These are phyloP conservation scores for Panaeolus cyanescens DNA, from an alignment of 768 basidiomycete genomes.

Conservation along the genomic window DNA sequence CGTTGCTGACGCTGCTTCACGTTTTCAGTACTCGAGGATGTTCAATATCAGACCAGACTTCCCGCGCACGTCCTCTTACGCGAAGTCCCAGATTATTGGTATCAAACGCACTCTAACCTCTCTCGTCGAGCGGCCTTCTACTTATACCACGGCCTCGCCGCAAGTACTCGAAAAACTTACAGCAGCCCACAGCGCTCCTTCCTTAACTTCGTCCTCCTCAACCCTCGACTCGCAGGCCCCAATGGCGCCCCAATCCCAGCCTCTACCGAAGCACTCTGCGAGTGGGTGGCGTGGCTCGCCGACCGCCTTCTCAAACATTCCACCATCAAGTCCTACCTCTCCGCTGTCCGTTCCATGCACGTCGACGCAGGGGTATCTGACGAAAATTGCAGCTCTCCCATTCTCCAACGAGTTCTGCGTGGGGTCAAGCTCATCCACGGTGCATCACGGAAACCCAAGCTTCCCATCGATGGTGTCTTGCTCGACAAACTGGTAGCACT, in stretches of 20 bases:
- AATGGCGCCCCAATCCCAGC: constrained; percentile 15
- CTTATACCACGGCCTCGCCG: constrained; percentile 31
- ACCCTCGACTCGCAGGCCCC: constrained; percentile 13
- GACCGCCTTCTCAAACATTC: constrained; percentile 15
- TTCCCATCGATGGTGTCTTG: no score
- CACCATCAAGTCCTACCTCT: constrained; percentile 28
- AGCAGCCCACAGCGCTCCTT: constrained; percentile 23
- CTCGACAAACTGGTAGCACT: no score
- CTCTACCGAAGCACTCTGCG: constrained; percentile 16
- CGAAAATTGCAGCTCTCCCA: constrained; percentile 7
- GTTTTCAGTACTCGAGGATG: no score
- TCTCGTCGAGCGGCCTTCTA: no score
- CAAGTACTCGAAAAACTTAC: constrained; percentile 26
- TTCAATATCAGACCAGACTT: no score
- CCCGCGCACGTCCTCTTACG: no score
- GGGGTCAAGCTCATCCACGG: constrained; percentile 20
- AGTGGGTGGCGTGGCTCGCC: constrained; percentile 19
- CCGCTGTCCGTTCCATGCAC: constrained; percentile 23
- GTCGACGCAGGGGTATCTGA: constrained; percentile 21
- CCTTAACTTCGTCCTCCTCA: constrained; percentile 17
- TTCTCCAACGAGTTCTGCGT: constrained; percentile 15
- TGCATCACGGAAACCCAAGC: constrained; percentile 14
- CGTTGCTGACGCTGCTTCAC: background rate
- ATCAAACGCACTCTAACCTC: no score
- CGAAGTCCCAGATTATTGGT: no score